Evolutionary conservation across 192 early-diverging fungal genomes (phyloP), one percentile per base, ranked within the genome.

Genomic region (Podila verticillata): DNA sequence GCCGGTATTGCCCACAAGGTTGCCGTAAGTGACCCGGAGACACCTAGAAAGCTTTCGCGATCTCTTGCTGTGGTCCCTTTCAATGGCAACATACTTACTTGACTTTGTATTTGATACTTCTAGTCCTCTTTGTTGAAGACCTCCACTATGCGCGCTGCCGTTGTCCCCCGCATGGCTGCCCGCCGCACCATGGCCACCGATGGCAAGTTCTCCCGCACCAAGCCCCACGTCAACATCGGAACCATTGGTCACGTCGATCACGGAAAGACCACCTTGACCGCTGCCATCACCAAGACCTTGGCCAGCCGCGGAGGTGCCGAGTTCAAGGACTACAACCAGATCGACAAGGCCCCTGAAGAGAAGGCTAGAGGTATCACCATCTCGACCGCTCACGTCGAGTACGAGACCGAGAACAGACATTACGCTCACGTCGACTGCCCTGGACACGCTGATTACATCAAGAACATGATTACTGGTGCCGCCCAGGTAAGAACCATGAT

Each of bases 241-340:
- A 98, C 97, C 44, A 98, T 99, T 77, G 98, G 98, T 57, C 98
- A 99, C 86, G 97, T 99, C 71, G 97, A 99, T 83, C 97, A 98
- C 91, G 97, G 96, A 65, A 99, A 98, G 90, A 97, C 98, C 29
- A 97, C 98, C 44, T 92, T 98, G 77, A 97, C 98, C 22, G 98
- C 98, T 47, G 98, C 98, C 71, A 99, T 99, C 81, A 98, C 98
- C 65, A 98, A 97, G 87, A 96, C 96, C 35, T 90, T 98, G 60
- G 91, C 93, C 61, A 82, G 86, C 65, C 72, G 79, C 44, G 95
- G 95, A 65, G 89, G 92, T 63, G 95, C 95, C 28, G 83, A 97
- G 87, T 98, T 96, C 91, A 92, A 90, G 81, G 96, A 95, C 84
- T 99, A 99, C 87, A 90, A 91, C 49, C 93, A 96, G 65, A 98